Conservation (phyloP, 768 basidiomycete genomes). For the Boletus vinaceobasis region DNA sequence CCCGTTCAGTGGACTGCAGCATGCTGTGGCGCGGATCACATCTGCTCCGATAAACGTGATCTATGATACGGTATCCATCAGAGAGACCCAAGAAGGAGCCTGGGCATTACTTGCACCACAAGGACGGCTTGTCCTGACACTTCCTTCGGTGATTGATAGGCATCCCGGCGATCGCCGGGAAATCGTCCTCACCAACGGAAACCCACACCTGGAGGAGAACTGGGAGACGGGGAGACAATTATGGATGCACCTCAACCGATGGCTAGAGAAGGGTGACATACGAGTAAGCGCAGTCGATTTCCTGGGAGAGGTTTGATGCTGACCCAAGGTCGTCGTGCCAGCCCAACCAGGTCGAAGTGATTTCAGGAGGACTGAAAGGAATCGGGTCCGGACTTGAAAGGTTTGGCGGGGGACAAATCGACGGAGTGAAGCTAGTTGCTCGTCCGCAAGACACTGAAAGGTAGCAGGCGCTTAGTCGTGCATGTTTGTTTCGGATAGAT, state of each 20-base stretch:
- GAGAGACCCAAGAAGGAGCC: slow-evolving; percentile 38
- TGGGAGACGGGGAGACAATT: slow-evolving; percentile 32
- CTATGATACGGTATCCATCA: slow-evolving; percentile 37
- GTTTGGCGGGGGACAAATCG: slow-evolving; percentile 39
- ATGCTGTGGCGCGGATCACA: slow-evolving; percentile 37
- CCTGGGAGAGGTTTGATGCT: neutral
- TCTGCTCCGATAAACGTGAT: slow-evolving; percentile 33
- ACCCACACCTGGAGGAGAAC: slow-evolving; percentile 33
- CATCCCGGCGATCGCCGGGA: slow-evolving; percentile 25
- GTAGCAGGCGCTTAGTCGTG: slow-evolving; percentile 25
- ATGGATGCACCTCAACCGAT: slow-evolving; percentile 26
- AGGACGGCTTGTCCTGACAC: slow-evolving; percentile 35
- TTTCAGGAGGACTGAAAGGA: slow-evolving; percentile 42
- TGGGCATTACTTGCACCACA: slow-evolving; percentile 36
- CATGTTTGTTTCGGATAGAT: slow-evolving; percentile 22
- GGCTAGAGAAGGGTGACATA: slow-evolving; percentile 33
- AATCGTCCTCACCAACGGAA: slow-evolving; percentile 32
- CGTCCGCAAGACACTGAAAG: slow-evolving; percentile 43
- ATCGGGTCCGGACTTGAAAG: slow-evolving; percentile 41
- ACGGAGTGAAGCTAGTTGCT: slow-evolving; percentile 43
- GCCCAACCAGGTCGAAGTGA: slow-evolving; percentile 43
- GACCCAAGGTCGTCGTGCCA: slow-evolving; percentile 13
- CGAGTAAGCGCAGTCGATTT: slow-evolving; percentile 17
- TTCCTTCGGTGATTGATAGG: slow-evolving; percentile 31
- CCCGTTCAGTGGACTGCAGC: slow-evolving; percentile 28